Conservation (phyloP, 1,284 basidiomycete species). For the Volvariella surrecta region DNA sequence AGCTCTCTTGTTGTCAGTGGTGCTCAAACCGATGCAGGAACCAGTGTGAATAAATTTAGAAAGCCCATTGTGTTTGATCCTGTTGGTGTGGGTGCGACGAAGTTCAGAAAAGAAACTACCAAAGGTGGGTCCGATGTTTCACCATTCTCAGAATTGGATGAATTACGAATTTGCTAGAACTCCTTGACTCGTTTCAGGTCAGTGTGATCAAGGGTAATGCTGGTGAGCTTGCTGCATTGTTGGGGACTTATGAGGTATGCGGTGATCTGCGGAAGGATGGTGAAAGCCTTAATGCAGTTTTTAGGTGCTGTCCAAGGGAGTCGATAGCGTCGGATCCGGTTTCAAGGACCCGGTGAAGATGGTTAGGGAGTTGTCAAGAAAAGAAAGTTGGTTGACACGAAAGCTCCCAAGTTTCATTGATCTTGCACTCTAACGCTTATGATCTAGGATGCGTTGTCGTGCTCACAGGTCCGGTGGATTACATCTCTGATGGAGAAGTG, state of each 20-base stretch:
- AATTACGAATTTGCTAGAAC: constrained; percentile 29
- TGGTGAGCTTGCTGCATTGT: constrained; percentile 79
- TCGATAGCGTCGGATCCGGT: constrained; percentile 75
- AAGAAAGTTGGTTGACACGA: constrained; percentile 56
- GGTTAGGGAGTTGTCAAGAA: constrained; percentile 63
- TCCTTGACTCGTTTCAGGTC: constrained; percentile 82
- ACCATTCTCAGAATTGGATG: not conserved
- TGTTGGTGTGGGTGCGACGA: constrained; percentile 86
- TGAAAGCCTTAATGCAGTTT: not conserved
- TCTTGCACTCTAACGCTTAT: constrained; percentile 4
- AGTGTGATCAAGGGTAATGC: constrained; percentile 96
- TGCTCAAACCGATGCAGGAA: constrained; percentile 24
- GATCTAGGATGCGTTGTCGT: constrained; percentile 69
- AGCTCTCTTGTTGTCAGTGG: not conserved
- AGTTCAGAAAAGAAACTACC: constrained; percentile 57
- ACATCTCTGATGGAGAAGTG: constrained; percentile 74
- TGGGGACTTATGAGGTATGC: constrained; percentile 64
- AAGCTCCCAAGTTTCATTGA: constrained; percentile 2
- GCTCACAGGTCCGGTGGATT: constrained; percentile 80
- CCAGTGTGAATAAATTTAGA: constrained; percentile 57
- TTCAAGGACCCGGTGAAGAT: constrained; percentile 72
- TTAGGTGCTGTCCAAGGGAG: constrained; percentile 76
- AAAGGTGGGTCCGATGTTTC: constrained; percentile 36
- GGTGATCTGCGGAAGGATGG: not conserved
- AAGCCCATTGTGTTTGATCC: constrained; percentile 92